phyloP scores from a whole-genome alignment of 2,329 filamentous ascomycete genomes.

The Pezicula radicicola region DNA sequence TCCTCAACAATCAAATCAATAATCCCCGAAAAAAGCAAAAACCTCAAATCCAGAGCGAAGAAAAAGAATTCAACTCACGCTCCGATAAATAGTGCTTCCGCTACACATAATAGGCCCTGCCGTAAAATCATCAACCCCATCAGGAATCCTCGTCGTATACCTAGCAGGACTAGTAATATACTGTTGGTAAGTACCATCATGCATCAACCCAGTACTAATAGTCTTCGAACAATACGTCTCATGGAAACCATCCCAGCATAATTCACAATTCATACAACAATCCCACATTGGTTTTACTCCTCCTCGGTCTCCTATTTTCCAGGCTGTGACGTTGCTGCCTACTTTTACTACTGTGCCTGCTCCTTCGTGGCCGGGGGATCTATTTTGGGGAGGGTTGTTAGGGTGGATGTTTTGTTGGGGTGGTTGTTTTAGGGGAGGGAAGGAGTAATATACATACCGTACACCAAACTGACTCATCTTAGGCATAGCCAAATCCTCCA shows the following conservation, averaged over 20 bases:
- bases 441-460: too few relatives aligned
- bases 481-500: conserved; percentile 46
- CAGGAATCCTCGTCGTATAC: conserved; percentile 7
- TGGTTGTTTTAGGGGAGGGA: too few relatives aligned
- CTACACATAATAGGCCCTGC: conserved; percentile 8
- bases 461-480: conserved; percentile 40
- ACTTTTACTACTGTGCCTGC: conserved; percentile 55
- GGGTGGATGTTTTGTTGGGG: too few relatives aligned
- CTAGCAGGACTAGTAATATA: conserved; percentile 5
- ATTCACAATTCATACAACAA: conserved; percentile 46
- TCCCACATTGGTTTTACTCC: conserved; percentile 50
- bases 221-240: conserved; percentile 4
- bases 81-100: conserved; percentile 4
- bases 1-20: too few relatives aligned
- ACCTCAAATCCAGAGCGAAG: too few relatives aligned
- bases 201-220: conserved; percentile 2
- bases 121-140: conserved; percentile 7
- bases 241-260: conserved; percentile 4
- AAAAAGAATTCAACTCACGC: too few relatives aligned
- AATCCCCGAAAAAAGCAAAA: too few relatives aligned
- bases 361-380: conserved; percentile 51
- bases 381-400: too few relatives aligned
- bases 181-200: conserved; percentile 5
- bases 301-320: conserved; percentile 50
- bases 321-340: conserved; percentile 47